phyloP scores from a whole-genome alignment of 371 early-diverging fungal genomes.

The Dinochytrium kinnereticum region DNA sequence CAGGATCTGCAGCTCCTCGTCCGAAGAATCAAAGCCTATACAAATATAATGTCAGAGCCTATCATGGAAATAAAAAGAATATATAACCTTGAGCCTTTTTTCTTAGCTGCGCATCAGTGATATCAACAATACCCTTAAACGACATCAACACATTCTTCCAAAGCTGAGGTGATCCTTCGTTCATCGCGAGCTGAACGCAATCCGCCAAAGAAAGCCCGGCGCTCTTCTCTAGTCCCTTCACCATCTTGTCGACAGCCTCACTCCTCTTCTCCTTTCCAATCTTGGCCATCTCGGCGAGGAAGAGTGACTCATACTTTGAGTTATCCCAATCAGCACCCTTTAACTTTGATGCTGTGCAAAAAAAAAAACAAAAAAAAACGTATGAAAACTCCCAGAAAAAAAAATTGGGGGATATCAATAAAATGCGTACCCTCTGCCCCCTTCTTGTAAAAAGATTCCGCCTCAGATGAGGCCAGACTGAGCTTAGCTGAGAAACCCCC shows the following conservation, averaged over 20 bases:
- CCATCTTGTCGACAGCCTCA: constrained; percentile 82
- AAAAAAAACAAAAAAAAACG: not conserved
- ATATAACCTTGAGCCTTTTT: constrained; percentile 39
- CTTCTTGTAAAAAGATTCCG: constrained; percentile 48
- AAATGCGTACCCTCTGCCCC: constrained; percentile 41
- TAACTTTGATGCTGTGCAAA: constrained; percentile 43
- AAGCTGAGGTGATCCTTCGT: constrained; percentile 67
- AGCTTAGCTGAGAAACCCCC: constrained; percentile 42
- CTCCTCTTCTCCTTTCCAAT: constrained; percentile 68
- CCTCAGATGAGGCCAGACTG: constrained; percentile 48
- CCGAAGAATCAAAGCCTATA: constrained; percentile 64
- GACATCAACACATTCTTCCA: constrained; percentile 73
- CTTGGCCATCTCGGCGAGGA: constrained; percentile 70
- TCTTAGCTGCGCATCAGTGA: constrained; percentile 50
- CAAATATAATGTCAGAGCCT: not conserved
- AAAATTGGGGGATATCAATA: not conserved
- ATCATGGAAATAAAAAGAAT: not conserved
- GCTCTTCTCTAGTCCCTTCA: constrained; percentile 68
- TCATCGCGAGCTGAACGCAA: constrained; percentile 69
- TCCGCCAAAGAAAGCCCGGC: constrained; percentile 71
- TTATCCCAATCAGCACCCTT: constrained; percentile 80
- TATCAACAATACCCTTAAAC: constrained; percentile 62
- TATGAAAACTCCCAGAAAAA: not conserved
- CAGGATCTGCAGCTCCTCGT: constrained; percentile 56
- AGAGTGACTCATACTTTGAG: constrained; percentile 65